These are phyloP conservation scores for Anacardium occidentale DNA, from an alignment of 345 rosid species.

Conservation along the genomic window DNA sequence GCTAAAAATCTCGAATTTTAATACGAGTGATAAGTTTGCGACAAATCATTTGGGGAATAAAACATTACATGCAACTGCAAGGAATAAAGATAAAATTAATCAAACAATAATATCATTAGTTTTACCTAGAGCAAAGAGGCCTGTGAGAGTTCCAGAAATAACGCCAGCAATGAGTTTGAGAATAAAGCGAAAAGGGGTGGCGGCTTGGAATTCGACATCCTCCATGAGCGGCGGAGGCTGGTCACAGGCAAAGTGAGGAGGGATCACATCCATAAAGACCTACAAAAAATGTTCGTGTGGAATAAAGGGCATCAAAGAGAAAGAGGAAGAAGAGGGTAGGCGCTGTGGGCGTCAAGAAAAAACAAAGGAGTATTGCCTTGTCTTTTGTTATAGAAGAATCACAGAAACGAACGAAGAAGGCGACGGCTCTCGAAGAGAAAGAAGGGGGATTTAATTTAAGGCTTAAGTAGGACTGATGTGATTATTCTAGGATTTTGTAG, in stretches of 20 bases:
- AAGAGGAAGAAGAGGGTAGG: too few species aligned
- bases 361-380: too few species aligned
- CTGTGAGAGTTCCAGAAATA: constrained; percentile 61
- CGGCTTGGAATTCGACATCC: constrained; percentile 28
- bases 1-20: too few species aligned
- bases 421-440: background rate
- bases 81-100: background rate
- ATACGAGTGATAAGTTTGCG: too few species aligned
- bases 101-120: background rate
- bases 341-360: background rate
- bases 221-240: constrained; percentile 30
- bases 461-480: too few species aligned
- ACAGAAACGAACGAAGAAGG: background rate
- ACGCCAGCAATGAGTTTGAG: constrained; percentile 52
- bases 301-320: constrained; percentile 10
- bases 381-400: background rate
- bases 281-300: constrained; percentile 3
- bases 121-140: constrained; percentile 66
- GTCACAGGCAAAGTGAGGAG: constrained; percentile 24
- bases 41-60: background rate
- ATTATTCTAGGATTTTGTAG: too few species aligned
- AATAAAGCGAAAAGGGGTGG: constrained; percentile 33
- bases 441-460: background rate
- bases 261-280: constrained; percentile 36
- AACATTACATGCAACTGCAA: background rate